phyloP scores from a whole-genome alignment of 805 yeast species.

The Priceomyces carsonii region DNA sequence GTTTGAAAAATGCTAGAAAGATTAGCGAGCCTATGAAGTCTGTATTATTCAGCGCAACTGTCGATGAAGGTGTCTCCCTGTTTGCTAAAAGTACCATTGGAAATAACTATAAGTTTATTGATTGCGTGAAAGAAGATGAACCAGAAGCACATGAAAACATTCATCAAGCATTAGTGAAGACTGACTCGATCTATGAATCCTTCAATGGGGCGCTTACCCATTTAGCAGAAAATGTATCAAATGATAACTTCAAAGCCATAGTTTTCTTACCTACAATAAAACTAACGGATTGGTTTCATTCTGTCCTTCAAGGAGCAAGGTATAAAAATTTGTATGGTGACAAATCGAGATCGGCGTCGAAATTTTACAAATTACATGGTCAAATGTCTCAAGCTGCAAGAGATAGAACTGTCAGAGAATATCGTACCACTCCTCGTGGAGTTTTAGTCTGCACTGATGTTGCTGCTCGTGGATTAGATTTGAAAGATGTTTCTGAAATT shows the following conservation, averaged over 20 bases:
- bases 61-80: slow-evolving; percentile 62
- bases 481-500: slow-evolving; percentile 84
- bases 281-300: slow-evolving; percentile 59
- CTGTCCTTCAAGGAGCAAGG: slow-evolving; percentile 29
- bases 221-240: slow-evolving; percentile 41
- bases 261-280: slow-evolving; percentile 80
- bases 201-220: slow-evolving; percentile 58
- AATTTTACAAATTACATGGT: slow-evolving; percentile 58
- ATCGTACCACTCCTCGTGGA: slow-evolving; percentile 49
- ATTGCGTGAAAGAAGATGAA: slow-evolving; percentile 72
- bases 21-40: slow-evolving; percentile 51
- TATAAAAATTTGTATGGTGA: slow-evolving; percentile 16
- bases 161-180: slow-evolving; percentile 60
- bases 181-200: slow-evolving; percentile 57
- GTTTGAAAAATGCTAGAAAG: slow-evolving; percentile 39
- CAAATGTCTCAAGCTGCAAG: slow-evolving; percentile 69
- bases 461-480: slow-evolving; percentile 96
- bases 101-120: slow-evolving; percentile 56
- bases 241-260: slow-evolving; percentile 67
- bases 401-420: slow-evolving; percentile 55
- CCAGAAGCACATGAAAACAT: slow-evolving; percentile 78
- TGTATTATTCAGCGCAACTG: slow-evolving; percentile 85
- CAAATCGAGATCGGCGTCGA: slow-evolving; percentile 21
- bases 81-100: slow-evolving; percentile 66
- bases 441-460: slow-evolving; percentile 86